These are phyloP conservation scores for Auricularia heimuer DNA, from an alignment of 768 basidiomycete genomes.

Conservation along the genomic window DNA sequence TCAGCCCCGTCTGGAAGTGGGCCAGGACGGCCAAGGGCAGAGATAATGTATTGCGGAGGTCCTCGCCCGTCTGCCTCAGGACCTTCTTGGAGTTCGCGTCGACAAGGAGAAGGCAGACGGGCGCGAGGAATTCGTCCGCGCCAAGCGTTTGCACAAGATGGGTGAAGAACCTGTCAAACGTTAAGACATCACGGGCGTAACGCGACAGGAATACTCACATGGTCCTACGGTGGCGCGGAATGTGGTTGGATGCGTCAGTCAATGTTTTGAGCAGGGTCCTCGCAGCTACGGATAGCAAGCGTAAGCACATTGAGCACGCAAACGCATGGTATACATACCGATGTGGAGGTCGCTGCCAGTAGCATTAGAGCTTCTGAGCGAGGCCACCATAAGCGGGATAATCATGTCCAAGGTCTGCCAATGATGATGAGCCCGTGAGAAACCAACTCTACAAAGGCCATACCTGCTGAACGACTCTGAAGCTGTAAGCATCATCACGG, in stretches of 20 bases:
- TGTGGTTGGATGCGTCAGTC: constrained; percentile 83
- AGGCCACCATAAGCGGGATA: constrained; percentile 84
- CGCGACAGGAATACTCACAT: constrained; percentile 40
- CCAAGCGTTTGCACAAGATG: constrained; percentile 82
- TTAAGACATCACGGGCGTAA: constrained; percentile 7
- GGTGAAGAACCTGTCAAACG: constrained; percentile 61
- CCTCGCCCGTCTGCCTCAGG: constrained; percentile 50
- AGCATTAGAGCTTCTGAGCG: constrained; percentile 50
- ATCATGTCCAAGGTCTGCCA: constrained; percentile 82
- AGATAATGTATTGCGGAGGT: constrained; percentile 47
- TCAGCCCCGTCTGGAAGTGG: constrained; percentile 37
- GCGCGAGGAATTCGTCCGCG: constrained; percentile 66
- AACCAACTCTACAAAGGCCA: constrained; percentile 5
- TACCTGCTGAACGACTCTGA: constrained; percentile 90
- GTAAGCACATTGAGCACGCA: neutral
- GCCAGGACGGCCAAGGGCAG: constrained; percentile 61
- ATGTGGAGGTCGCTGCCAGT: constrained; percentile 52
- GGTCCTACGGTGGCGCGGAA: constrained; percentile 86
- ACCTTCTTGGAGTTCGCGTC: constrained; percentile 67
- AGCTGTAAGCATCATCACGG: constrained; percentile 90
- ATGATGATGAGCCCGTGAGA: neutral
- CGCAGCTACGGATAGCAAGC: constrained; percentile 25
- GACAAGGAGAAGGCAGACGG: constrained; percentile 74
- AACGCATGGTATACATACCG: constrained; percentile 19
- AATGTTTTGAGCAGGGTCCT: constrained; percentile 84